Evolutionary conservation across 306 rosid species (phyloP), one percentile per base, ranked within the genome.

Genomic region (Cucumis hystrix): DNA sequence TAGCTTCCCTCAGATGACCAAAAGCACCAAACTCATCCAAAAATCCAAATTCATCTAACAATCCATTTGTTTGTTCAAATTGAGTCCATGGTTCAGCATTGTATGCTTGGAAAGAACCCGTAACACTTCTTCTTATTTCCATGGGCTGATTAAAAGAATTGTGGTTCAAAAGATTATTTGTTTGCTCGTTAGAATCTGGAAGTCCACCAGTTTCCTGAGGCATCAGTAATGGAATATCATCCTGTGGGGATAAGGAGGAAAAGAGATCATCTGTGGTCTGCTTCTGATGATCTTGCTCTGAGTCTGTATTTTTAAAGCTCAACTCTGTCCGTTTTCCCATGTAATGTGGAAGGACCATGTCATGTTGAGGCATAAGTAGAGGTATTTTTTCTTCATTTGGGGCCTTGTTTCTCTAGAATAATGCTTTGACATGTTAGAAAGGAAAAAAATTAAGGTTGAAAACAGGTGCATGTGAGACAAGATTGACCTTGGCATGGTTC

Each of bases 401-500:
- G 56, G 89, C 89, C 77, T 83, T 86, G 82, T 81, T 81, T 79
- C 82, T 86, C 89, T 86, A 61, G 20, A 30, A 75, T 57, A 65
- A 63, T 39, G 1, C 60, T 77, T 51, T 51, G 17, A 11, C 6
- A 25, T 20, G 79, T 54, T 56, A 81, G 74, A 43, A 55, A 76
- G 63, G 52, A 60, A 71, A 71, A 65, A 49, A 3, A 4, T 45
- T 70, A 8, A 70, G 33, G 58, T 20, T 12, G 59, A 72, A 51
- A 17, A 8, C 65, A 76, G 15, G 8, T 35, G 75, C 12, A 77
- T 39, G 25, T 65, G 45, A 30, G 16, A 45, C 58, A 64, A 77
- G 64, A 84, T 69, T 47, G 55, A 86, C 89, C 87, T 86, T 86
- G n/a, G 89, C 89, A 83, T 81, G 81, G 79, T 86, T 86, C 89